These are phyloP conservation scores for Omphalotus olearius DNA, from an alignment of 1,284 basidiomycete species.

Conservation along the genomic window DNA sequence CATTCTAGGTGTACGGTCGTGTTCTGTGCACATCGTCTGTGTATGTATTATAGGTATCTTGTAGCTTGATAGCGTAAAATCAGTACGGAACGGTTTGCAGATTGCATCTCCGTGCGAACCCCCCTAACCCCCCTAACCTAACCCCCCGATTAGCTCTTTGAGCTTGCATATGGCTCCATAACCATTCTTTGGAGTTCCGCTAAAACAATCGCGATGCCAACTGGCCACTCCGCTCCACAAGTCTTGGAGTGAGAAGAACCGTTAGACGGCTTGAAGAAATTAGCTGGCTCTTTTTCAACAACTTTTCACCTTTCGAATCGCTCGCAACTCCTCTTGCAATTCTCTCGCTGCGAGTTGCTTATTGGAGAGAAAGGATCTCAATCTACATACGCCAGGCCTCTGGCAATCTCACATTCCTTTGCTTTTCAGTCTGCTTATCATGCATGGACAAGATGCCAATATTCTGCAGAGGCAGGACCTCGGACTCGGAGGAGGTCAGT, in stretches of 20 bases:
- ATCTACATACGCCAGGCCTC: background rate
- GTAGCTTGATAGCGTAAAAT: too few species aligned
- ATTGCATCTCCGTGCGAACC: too few species aligned
- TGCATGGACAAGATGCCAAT: slow-evolving; percentile 16
- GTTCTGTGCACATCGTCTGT: too few species aligned
- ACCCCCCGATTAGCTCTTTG: too few species aligned
- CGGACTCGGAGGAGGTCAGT: slow-evolving; percentile 20
- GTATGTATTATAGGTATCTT: too few species aligned
- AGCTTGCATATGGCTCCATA: too few species aligned
- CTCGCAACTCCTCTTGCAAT: background rate
- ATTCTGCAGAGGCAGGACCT: slow-evolving; percentile 29
- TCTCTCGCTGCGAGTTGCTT: background rate
- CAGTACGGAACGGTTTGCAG: too few species aligned
- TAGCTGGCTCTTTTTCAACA: slow-evolving; percentile 18
- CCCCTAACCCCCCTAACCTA: too few species aligned
- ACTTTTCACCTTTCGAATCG: slow-evolving; percentile 8
- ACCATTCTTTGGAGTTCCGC: background rate
- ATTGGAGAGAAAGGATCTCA: background rate
- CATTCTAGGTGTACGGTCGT: too few species aligned
- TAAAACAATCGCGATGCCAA: slow-evolving; percentile 9
- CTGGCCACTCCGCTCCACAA: slow-evolving; percentile 3
- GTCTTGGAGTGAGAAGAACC: slow-evolving; percentile 9
- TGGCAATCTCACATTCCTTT: slow-evolving; percentile 17
- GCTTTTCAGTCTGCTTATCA: slow-evolving; percentile 17
- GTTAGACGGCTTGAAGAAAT: too few species aligned